A percentile compares a stretch with the other conserved stretches of the same genome.
Conservation (phyloP, 2,329 filamentous ascomycete species). For the Xylariaceae sp. region DNA sequence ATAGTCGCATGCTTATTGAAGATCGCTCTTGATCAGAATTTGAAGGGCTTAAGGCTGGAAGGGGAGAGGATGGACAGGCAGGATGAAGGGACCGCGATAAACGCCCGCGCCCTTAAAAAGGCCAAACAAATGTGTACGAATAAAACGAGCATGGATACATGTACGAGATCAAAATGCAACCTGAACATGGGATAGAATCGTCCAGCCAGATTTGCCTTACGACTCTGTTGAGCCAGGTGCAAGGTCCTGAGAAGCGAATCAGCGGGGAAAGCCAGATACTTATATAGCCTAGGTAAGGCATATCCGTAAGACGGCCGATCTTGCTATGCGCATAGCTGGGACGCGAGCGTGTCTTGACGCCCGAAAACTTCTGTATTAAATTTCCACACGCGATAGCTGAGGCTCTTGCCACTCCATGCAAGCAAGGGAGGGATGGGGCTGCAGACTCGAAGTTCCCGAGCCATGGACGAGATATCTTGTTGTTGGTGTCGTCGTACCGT, state of each 20-base stretch:
- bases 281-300: conserved; percentile 7
- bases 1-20: conserved; percentile 23
- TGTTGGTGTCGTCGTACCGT: neutral
- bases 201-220: conserved; percentile 4
- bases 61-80: conserved; percentile 11
- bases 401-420: too few relatives aligned
- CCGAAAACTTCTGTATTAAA: neutral
- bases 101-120: too few relatives aligned
- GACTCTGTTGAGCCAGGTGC: neutral
- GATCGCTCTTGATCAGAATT: conserved; percentile 6
- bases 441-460: too few relatives aligned
- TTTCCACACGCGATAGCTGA: too few relatives aligned
- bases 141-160: conserved; percentile 6
- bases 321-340: conserved; percentile 16
- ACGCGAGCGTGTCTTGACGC: conserved; percentile 4
- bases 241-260: neutral
- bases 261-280: conserved; percentile 5
- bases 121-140: conserved; percentile 14
- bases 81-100: conserved; percentile 21
- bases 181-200: conserved; percentile 13
- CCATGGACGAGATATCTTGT: neutral
- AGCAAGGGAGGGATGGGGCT: too few relatives aligned
- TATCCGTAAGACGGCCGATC: too few relatives aligned
- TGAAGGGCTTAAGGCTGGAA: neutral
- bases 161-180: conserved; percentile 23